Conservation (phyloP, 2,329 filamentous ascomycete species). For the Aspergillus terreus region DNA sequence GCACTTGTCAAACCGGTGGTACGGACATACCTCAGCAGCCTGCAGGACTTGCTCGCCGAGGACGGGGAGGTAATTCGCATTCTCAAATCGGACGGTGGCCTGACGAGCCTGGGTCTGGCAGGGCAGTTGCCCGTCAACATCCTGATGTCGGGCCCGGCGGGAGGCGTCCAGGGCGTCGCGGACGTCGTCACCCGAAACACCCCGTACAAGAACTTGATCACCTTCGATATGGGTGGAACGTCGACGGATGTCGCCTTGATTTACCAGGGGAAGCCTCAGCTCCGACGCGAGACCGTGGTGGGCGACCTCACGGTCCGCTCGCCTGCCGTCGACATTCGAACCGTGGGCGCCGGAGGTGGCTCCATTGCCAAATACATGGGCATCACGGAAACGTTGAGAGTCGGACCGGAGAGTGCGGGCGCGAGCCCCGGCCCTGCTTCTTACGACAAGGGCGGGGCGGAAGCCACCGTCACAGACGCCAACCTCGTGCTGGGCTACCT, state of each 20-base stretch:
- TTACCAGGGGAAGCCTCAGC: slow-evolving; percentile 40
- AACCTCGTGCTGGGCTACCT: slow-evolving; percentile 49
- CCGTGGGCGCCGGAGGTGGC: slow-evolving; percentile 49
- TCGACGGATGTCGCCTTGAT: slow-evolving; percentile 49
- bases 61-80: slow-evolving; percentile 38
- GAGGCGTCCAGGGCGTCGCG: slow-evolving; percentile 48
- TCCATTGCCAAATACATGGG: slow-evolving; percentile 48
- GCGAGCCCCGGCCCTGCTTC: slow-evolving; percentile 48
- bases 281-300: slow-evolving; percentile 46
- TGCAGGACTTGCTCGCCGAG: too few species aligned
- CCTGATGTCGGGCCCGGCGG: slow-evolving; percentile 50
- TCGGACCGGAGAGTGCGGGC: slow-evolving; percentile 50
- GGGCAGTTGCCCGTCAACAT: slow-evolving; percentile 48
- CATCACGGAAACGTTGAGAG: slow-evolving; percentile 47
- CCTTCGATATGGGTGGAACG: slow-evolving; percentile 51
- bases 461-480: slow-evolving; percentile 49
- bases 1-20: slow-evolving; percentile 48
- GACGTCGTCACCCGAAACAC: slow-evolving; percentile 46
- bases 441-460: slow-evolving; percentile 46
- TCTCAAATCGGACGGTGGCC: slow-evolving; percentile 48
- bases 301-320: slow-evolving; percentile 44
- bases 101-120: slow-evolving; percentile 45
- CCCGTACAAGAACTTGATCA: slow-evolving; percentile 48
- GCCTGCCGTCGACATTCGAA: slow-evolving; percentile 48
- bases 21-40: slow-evolving; percentile 41